Evolutionary conservation across 1,284 basidiomycete species (phyloP), one percentile per base, ranked within the genome.

Genomic region (Rhodotorula sp.): DNA sequence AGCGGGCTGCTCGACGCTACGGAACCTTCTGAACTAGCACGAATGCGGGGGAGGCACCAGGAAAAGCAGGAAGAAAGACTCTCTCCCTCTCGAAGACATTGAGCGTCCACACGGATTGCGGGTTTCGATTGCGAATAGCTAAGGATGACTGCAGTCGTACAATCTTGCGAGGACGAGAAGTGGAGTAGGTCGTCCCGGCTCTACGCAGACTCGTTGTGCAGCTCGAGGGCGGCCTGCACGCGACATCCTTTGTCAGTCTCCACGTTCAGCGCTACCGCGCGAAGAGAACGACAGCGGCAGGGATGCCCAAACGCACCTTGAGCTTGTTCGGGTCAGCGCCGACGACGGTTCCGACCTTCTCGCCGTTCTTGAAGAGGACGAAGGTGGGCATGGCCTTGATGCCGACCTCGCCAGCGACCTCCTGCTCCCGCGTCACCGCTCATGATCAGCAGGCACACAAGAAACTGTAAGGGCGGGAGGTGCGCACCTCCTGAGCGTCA

Each of bases 381-480:
- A 91, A 92, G 5, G 90, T 90, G 24, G 90, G 90, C 86, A 92
- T 89, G 81, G 88, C 88, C 76, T 86, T 85, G 81, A 96, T 86
- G 62, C 86, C 86, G 67, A 88, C 86, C 80, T 89, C 88, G 77
- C 86, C 80, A 13, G 84, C 81, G 72, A 86, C 81, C 71, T 85
- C 80, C 71, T 66, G 34, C n/a, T 51, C 8, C 18, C 30, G 47
- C 4, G 73, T 56, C 26, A 24, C 40, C 22, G 44, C 53, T 3
- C 31, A 31, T 20, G 44, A 47, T 54, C 59, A 44, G 50, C 37
- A 11, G 4, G 7, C 11, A 7, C 28, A 30, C 2, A 10, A 4
- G 7, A 10, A 30, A 28, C n/a, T 2, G 5, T 9, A 47, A 7
- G 80, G 94, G 86, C 61, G 85, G 86, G 68, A 87, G 40, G 85